phyloP scores from a whole-genome alignment of 208 protist species.

The Acanthamoeba royreba region DNA sequence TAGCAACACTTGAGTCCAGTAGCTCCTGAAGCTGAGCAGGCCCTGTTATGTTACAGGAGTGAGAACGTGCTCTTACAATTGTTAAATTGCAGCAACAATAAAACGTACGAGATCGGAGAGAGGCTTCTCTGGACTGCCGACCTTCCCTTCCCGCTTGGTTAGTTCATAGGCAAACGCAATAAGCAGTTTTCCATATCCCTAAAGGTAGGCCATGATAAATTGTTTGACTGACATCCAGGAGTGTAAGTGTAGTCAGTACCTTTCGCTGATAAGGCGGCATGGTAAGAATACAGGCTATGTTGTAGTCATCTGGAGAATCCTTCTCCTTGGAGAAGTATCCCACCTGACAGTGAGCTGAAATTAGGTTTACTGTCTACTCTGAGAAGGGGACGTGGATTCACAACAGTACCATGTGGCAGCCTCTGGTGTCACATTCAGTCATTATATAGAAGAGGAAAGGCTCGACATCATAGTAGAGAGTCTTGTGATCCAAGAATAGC shows the following conservation, averaged over 20 bases:
- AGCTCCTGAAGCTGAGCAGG: conserved; percentile 89
- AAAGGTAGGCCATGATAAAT: neutral
- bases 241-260: neutral
- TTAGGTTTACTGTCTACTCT: neutral
- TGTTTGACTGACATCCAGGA: conserved; percentile 84
- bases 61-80: neutral
- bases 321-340: conserved; percentile 99
- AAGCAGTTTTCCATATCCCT: conserved; percentile 97
- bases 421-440: conserved; percentile 89
- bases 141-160: conserved; percentile 91
- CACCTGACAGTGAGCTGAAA: conserved; percentile 51
- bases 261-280: conserved; percentile 91
- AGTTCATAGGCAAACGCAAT: conserved; percentile 98
- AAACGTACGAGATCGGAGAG: conserved; percentile 92
- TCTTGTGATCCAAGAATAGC: conserved; percentile 99
- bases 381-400: neutral
- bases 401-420: conserved; percentile 86
- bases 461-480: conserved; percentile 98
- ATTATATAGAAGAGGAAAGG: conserved; percentile 99
- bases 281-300: conserved; percentile 98
- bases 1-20: conserved; percentile 90
- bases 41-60: too few relatives aligned
- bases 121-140: conserved; percentile 98
- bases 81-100: neutral
- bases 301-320: conserved; percentile 94